Percentiles rank a stretch among this genome's conserved stretches.
phyloP scores from a whole-genome alignment of 495 filamentous ascomycete genomes.

The Neurospora sp. region DNA sequence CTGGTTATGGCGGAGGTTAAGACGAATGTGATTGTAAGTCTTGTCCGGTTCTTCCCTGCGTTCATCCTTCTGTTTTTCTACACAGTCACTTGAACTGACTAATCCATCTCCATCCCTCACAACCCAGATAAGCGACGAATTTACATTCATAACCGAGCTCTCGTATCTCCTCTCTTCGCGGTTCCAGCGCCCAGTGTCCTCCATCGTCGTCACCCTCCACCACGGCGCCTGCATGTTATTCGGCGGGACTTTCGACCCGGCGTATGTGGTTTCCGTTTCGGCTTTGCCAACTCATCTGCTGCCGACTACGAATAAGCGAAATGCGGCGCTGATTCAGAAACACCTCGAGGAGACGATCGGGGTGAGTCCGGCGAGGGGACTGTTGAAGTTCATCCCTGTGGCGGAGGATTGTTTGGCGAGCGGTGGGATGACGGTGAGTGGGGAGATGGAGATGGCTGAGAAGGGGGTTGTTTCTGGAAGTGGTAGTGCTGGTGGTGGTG shows the following conservation, averaged over 20 bases:
- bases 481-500: not conserved
- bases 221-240: conserved; percentile 70
- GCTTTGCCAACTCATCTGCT: conserved; percentile 58
- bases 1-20: conserved; percentile 70
- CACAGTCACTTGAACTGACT: not conserved
- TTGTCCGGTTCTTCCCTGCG: not conserved
- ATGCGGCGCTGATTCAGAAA: conserved; percentile 61
- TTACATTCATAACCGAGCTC: conserved; percentile 58
- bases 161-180: conserved; percentile 59
- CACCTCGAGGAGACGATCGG: conserved; percentile 59
- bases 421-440: conserved; percentile 57
- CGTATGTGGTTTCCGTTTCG: conserved; percentile 71
- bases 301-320: conserved; percentile 73
- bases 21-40: conserved; percentile 71
- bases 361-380: conserved; percentile 51
- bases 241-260: conserved; percentile 62
- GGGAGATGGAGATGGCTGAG: conserved; percentile 53
- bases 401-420: conserved; percentile 60
- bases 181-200: conserved; percentile 61
- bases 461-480: conserved; percentile 13
- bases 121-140: conserved; percentile 53
- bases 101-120: not conserved
- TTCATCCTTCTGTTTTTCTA: not conserved
- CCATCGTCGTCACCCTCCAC: conserved; percentile 60
- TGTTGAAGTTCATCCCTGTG: conserved; percentile 60